Evolutionary conservation across 2,329 filamentous ascomycete species (phyloP).

Genomic region (Chaetomium strumarium): DNA sequence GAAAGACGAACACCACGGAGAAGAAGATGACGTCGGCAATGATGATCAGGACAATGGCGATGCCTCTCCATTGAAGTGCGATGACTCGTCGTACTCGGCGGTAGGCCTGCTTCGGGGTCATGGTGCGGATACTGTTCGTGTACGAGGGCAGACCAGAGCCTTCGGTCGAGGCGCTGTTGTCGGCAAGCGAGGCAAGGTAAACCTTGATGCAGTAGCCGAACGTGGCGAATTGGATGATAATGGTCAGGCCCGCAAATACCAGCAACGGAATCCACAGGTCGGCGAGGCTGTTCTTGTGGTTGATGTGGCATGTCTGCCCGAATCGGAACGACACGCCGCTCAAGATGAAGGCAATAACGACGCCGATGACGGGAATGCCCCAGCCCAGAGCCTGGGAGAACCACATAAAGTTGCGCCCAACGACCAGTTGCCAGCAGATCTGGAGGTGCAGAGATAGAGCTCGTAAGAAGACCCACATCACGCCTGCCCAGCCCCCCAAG

Average conservation of each 20-base stretch:
- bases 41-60: slow-evolving; percentile 83
- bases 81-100: slow-evolving; percentile 80
- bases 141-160: slow-evolving; percentile 70
- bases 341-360: slow-evolving; percentile 69
- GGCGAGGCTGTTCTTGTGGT: slow-evolving; percentile 74
- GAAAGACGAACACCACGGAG: slow-evolving; percentile 80
- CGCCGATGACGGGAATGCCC: slow-evolving; percentile 71
- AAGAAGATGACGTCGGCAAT: slow-evolving; percentile 92
- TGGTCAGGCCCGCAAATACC: slow-evolving; percentile 67
- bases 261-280: slow-evolving; percentile 89
- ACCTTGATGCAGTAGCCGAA: slow-evolving; percentile 93
- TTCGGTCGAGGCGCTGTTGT: slow-evolving; percentile 64
- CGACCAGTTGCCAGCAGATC: slow-evolving; percentile 93
- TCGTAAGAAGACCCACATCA: slow-evolving; percentile 88
- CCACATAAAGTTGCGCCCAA: slow-evolving; percentile 87
- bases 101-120: slow-evolving; percentile 82
- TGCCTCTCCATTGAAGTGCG: slow-evolving; percentile 89
- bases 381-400: slow-evolving; percentile 74
- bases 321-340: slow-evolving; percentile 95
- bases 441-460: slow-evolving; percentile 90
- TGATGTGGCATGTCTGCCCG: slow-evolving; percentile 88
- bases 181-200: slow-evolving; percentile 77
- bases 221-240: slow-evolving; percentile 77
- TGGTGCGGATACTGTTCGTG: slow-evolving; percentile 65
- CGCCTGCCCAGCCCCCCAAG: slow-evolving; percentile 75